Evolutionary conservation across 2,329 filamentous ascomycete genomes (phyloP).

Genomic region (Talaromyces sp.): DNA sequence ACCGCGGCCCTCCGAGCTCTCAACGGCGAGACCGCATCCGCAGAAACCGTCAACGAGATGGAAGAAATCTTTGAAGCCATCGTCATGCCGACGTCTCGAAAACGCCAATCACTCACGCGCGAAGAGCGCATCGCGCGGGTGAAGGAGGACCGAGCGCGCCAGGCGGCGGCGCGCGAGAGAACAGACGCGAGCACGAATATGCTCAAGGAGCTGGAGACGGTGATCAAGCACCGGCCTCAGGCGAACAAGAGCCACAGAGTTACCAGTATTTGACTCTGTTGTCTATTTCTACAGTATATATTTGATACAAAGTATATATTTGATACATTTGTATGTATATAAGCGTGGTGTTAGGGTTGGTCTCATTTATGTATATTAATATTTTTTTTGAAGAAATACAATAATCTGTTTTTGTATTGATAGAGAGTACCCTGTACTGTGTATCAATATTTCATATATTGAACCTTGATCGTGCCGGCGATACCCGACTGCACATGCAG

Average conservation of each 20-base stretch:
- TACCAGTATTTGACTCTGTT: conserved; percentile 34
- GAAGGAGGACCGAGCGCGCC: conserved; percentile 75
- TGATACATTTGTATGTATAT: not conserved
- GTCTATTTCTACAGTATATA: not conserved
- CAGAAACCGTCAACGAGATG: conserved; percentile 39
- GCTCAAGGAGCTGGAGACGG: conserved; percentile 85
- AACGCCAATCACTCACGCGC: conserved; percentile 65
- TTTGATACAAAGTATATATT: not conserved
- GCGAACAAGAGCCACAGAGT: conserved; percentile 35
- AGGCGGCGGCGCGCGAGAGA: conserved; percentile 66
- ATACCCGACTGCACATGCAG: no score
- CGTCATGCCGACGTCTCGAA: conserved; percentile 63
- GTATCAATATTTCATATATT: no score
- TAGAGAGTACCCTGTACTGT: not conserved
- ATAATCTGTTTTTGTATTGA: no score
- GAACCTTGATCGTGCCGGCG: no score
- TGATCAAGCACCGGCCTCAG: conserved; percentile 61
- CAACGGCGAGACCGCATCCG: conserved; percentile 58
- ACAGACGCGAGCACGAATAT: conserved; percentile 80
- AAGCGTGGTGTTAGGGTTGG: not conserved
- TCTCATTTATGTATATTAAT: not conserved
- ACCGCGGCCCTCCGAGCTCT: conserved; percentile 70
- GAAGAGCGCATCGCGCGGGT: conserved; percentile 86
- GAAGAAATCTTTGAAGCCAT: conserved; percentile 90
- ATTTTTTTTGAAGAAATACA: not conserved